phyloP scores from a whole-genome alignment of 495 filamentous ascomycete species.

The Trichoderma asperelloides region DNA sequence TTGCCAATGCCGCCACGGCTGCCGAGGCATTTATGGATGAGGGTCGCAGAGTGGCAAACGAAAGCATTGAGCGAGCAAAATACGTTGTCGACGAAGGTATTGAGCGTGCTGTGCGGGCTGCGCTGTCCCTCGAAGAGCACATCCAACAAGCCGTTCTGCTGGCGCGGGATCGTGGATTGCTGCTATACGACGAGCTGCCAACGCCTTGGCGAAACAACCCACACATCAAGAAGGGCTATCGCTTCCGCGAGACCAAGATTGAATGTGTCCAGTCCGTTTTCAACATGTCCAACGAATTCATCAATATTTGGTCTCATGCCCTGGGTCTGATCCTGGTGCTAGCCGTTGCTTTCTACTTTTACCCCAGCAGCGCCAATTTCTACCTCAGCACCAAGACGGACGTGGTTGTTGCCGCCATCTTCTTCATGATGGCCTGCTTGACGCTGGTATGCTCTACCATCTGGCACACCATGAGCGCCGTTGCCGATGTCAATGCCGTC shows the following conservation, averaged over 20 bases:
- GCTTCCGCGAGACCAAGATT: conserved; percentile 80
- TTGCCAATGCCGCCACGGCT: conserved; percentile 53
- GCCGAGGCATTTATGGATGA: conserved; percentile 57
- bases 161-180: conserved; percentile 72
- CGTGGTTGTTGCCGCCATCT: conserved; percentile 78
- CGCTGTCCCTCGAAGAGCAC: conserved; percentile 65
- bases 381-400: conserved; percentile 77
- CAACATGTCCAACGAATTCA: conserved; percentile 76
- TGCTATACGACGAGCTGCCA: conserved; percentile 83
- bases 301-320: conserved; percentile 97
- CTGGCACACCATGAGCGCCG: conserved; percentile 98
- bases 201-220: conserved; percentile 92
- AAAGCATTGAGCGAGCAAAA: conserved; percentile 61
- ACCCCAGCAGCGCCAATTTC: conserved; percentile 80
- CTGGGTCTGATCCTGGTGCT: conserved; percentile 82
- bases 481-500: conserved; percentile 79
- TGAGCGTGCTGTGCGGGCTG: conserved; percentile 66
- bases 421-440: conserved; percentile 96
- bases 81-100: conserved; percentile 82
- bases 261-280: conserved; percentile 81
- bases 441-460: conserved; percentile 90
- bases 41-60: conserved; percentile 64
- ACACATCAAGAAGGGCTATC: conserved; percentile 83
- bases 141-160: conserved; percentile 71
- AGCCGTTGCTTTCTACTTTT: conserved; percentile 91